Evolutionary conservation across 2,329 filamentous ascomycete genomes (phyloP).

Genomic region (Podosphaera fusca): DNA sequence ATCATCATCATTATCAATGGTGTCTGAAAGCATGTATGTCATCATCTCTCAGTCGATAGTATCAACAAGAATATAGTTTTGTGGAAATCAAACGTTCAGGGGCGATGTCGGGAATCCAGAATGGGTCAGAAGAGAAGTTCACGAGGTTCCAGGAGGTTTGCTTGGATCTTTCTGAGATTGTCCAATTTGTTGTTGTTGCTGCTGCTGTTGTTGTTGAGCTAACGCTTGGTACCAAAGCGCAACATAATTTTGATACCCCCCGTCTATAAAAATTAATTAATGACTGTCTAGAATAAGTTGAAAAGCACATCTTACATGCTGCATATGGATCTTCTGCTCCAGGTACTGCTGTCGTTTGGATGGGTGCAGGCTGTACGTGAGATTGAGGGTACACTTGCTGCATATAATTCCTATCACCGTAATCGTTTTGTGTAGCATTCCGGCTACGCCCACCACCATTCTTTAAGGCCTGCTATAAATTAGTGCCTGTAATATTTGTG

Average conservation of each 20-base stretch:
- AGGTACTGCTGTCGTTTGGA: slow-evolving; percentile 21
- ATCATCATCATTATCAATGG: slow-evolving; percentile 8
- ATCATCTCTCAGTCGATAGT: slow-evolving; percentile 10
- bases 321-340: slow-evolving; percentile 47
- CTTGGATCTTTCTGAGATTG: slow-evolving; percentile 17
- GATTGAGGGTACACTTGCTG: slow-evolving; percentile 22
- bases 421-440: slow-evolving; percentile 24
- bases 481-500: slow-evolving; percentile 1
- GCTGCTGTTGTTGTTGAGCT: slow-evolving; percentile 24
- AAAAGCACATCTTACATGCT: slow-evolving; percentile 31
- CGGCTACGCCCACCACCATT: slow-evolving; percentile 23
- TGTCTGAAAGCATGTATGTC: slow-evolving; percentile 14
- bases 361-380: slow-evolving; percentile 18
- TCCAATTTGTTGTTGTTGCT: slow-evolving; percentile 6
- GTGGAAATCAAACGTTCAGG: slow-evolving; percentile 16
- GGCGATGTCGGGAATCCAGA: slow-evolving; percentile 10
- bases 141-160: slow-evolving; percentile 20
- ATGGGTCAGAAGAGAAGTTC: slow-evolving; percentile 9
- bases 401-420: slow-evolving; percentile 27
- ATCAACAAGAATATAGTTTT: slow-evolving; percentile 13
- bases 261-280: slow-evolving; percentile 25
- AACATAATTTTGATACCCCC: slow-evolving; percentile 61
- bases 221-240: slow-evolving; percentile 60
- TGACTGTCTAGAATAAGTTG: background rate
- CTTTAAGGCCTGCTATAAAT: slow-evolving; percentile 25